Conservation (phyloP, 2,329 filamentous ascomycete genomes). For the Cercospora janseana region DNA sequence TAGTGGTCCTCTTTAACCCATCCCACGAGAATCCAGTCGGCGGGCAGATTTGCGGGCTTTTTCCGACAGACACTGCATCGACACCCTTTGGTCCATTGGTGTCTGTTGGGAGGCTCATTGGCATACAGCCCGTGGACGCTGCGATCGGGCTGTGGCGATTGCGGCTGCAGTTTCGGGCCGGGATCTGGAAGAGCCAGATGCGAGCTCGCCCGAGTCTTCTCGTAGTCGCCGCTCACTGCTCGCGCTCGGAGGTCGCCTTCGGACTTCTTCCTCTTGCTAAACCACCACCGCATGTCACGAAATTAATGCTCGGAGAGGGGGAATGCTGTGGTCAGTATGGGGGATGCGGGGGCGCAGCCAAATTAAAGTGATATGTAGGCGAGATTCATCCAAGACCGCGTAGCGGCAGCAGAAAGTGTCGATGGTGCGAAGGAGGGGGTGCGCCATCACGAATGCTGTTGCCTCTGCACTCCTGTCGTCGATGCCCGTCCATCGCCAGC, state of each 20-base stretch:
- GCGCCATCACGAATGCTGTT: not conserved
- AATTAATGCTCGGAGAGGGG: slow-evolving; percentile 1
- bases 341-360: not conserved
- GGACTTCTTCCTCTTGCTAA: not conserved
- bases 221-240: not conserved
- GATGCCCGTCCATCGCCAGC: not conserved
- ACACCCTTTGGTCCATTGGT: slow-evolving; percentile 5
- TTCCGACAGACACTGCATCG: not conserved
- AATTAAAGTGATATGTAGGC: not conserved
- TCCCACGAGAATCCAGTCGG: slow-evolving; percentile 8
- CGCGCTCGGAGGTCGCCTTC: not conserved
- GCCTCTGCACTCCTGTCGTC: not conserved
- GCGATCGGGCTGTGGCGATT: not conserved
- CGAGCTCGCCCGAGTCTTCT: not conserved
- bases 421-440: not conserved
- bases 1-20: slow-evolving; percentile 8
- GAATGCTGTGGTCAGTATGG: not conserved
- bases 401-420: not conserved
- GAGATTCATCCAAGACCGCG: not conserved
- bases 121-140: slow-evolving; percentile 1
- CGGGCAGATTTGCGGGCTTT: slow-evolving; percentile 2
- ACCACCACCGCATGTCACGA: not conserved
- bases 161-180: not conserved
- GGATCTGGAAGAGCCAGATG: not conserved
- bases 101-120: slow-evolving; percentile 5